These are phyloP conservation scores for Ascochyta pisi DNA, from an alignment of 2,329 filamentous ascomycete species.

Conservation along the genomic window DNA sequence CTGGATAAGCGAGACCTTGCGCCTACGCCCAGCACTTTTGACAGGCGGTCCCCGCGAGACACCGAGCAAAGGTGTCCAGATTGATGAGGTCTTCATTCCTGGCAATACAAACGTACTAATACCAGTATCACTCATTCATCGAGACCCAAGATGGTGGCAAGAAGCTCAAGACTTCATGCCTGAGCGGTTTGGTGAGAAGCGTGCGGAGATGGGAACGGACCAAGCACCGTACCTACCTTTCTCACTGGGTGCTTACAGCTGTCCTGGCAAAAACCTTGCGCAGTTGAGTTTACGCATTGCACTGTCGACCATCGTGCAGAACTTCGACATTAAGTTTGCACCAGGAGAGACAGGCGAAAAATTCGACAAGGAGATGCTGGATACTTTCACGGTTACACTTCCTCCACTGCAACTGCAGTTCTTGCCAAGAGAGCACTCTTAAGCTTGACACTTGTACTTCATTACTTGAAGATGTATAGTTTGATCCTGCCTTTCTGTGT, in stretches of 20 bases:
- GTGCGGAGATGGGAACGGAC: constrained; percentile 25
- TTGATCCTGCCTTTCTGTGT: too few species aligned
- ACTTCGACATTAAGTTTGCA: constrained; percentile 31
- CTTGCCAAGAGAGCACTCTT: constrained; percentile 3
- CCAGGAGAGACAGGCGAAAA: constrained; percentile 28
- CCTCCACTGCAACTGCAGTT: constrained; percentile 35
- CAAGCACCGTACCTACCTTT: constrained; percentile 25
- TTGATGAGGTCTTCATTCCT: constrained; percentile 23
- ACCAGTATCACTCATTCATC: constrained; percentile 29
- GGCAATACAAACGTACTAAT: constrained; percentile 21
- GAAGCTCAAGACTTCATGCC: constrained; percentile 21
- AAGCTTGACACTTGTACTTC: neutral
- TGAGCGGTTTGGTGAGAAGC: constrained; percentile 24
- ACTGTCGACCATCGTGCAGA: constrained; percentile 24
- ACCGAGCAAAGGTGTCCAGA: constrained; percentile 42
- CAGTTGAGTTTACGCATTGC: constrained; percentile 25
- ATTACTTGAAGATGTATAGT: too few species aligned
- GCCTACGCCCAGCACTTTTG: constrained; percentile 48
- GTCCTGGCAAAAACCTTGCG: constrained; percentile 31
- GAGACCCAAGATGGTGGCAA: constrained; percentile 30
- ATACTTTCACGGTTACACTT: constrained; percentile 28
- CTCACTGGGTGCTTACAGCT: constrained; percentile 21
- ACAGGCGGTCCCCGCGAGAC: constrained; percentile 46
- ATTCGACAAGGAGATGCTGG: constrained; percentile 30
- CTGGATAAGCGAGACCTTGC: constrained; percentile 41